These are phyloP conservation scores for Boletus bicolor DNA, from an alignment of 768 basidiomycete genomes.

Conservation along the genomic window DNA sequence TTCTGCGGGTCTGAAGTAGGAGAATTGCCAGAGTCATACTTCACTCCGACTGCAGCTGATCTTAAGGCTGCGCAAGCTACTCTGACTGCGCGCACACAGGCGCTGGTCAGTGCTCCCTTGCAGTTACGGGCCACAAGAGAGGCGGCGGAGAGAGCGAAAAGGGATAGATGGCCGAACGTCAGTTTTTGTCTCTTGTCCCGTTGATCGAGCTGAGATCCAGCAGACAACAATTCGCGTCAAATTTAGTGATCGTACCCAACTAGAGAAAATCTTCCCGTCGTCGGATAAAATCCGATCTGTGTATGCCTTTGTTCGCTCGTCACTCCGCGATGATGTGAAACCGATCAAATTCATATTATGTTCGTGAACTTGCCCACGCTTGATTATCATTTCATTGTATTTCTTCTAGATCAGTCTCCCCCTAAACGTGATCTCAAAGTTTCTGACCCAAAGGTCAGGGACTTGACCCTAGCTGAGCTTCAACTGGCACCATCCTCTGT, in stretches of 20 bases:
- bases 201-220: conserved; percentile 12
- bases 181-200: not conserved
- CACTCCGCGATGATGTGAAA: conserved; percentile 71
- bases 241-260: conserved; percentile 76
- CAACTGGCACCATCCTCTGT: conserved; percentile 79
- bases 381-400: not conserved
- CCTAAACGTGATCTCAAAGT: conserved; percentile 83
- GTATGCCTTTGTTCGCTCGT: conserved; percentile 78
- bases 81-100: conserved; percentile 56
- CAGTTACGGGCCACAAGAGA: conserved; percentile 63
- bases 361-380: conserved; percentile 37
- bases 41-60: conserved; percentile 68
- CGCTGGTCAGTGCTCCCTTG: conserved; percentile 68
- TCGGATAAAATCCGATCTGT: conserved; percentile 76
- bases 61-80: conserved; percentile 64
- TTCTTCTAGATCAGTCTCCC: conserved; percentile 64
- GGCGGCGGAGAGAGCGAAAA: conserved; percentile 54
- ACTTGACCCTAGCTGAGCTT: conserved; percentile 63
- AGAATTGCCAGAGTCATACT: conserved; percentile 69
- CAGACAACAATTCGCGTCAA: conserved; percentile 81
- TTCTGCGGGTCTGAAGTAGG: conserved; percentile 30
- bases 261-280: conserved; percentile 78
- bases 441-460: conserved; percentile 69
- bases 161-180: conserved; percentile 73
- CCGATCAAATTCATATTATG: conserved; percentile 82